These are phyloP conservation scores for Pseudocercospora cruenta DNA, from an alignment of 2,329 filamentous ascomycete species.

Conservation along the genomic window DNA sequence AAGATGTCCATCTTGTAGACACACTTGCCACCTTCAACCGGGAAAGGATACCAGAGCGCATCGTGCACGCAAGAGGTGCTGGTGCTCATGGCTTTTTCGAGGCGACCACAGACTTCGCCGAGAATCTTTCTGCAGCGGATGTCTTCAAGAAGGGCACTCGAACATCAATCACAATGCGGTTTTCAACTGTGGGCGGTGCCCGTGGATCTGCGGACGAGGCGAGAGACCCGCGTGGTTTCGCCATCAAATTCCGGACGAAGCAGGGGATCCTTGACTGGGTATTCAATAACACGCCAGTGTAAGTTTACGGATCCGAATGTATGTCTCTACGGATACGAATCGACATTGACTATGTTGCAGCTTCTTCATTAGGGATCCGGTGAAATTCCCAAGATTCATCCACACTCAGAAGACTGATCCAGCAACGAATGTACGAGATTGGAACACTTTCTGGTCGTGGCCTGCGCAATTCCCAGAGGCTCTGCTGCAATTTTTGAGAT, in stretches of 20 bases:
- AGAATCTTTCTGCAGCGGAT: conserved; percentile 50
- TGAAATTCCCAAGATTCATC: conserved; percentile 49
- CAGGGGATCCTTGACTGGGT: conserved; percentile 43
- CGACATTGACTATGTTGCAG: conserved; percentile 12
- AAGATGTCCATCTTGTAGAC: conserved; percentile 69
- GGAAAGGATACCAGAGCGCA: conserved; percentile 67
- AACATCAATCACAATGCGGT: conserved; percentile 71
- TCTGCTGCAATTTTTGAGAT: conserved; percentile 55
- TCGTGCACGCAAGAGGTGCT: conserved; percentile 67
- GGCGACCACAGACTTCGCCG: conserved; percentile 52
- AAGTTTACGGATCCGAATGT: neutral
- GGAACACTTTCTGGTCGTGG: conserved; percentile 48
- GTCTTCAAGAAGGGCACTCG: conserved; percentile 69
- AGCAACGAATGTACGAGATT: conserved; percentile 40
- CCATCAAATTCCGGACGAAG: conserved; percentile 55
- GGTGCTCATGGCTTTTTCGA: conserved; percentile 60
- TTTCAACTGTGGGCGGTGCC: conserved; percentile 80
- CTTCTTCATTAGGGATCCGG: conserved; percentile 51
- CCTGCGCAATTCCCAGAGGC: conserved; percentile 53
- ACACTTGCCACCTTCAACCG: conserved; percentile 70
- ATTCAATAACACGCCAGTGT: conserved; percentile 27
- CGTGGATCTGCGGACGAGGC: conserved; percentile 67
- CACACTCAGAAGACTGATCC: conserved; percentile 44
- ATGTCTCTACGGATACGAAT: neutral
- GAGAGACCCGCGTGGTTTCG: conserved; percentile 53